Evolutionary conservation across 2,329 filamentous ascomycete species (phyloP), one percentile per base, ranked within the genome.

Genomic region (Lecanoromycetidae sp.): DNA sequence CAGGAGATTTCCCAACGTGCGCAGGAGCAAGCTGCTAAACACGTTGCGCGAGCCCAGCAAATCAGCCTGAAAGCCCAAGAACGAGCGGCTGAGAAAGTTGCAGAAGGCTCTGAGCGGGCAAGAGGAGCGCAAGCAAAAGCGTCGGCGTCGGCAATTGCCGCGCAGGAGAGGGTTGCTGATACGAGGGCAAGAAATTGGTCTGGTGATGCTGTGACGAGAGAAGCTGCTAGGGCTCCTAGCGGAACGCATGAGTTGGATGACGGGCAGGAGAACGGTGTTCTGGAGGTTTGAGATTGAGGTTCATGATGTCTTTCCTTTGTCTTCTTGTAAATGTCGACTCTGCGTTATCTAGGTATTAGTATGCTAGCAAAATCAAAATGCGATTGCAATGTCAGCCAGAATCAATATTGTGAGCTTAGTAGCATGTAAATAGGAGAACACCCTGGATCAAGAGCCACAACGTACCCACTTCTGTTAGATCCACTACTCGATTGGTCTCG

Each of bases 261-360:
- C 3, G 54, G 48, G 22, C 61, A 56, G 49, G 65, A 63, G 52
- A 58, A 17, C 49, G 43, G 46, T n/a, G 47, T 52, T 23, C 6
- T 44, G 26, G 43, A n/a, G n/a, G 22, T 2, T 37, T 13, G 23
- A n/a, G 27, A 44, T 13, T 12, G 15, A 19, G n/a, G 1, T 12
- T 20, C 1, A 42, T 26, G 39, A 30, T 26, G 39, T 45, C n/a
- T n/a, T n/a, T n/a, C n/a, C n/a, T n/a, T n/a, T n/a, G n/a, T n/a
- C n/a, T n/a, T n/a, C n/a, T n/a, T n/a, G n/a, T n/a, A n/a, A n/a
- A n/a, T n/a, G n/a, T n/a, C n/a, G n/a, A n/a, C n/a, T n/a, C n/a
- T n/a, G n/a, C n/a, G n/a, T n/a, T n/a, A n/a, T n/a, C n/a, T n/a
- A n/a, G n/a, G n/a, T n/a, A n/a, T n/a, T n/a, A n/a, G n/a, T n/a